Percentiles rank a stretch among this genome's conserved stretches.
phyloP scores from a whole-genome alignment of 2,329 filamentous ascomycete genomes.

The Xylaria sp. region DNA sequence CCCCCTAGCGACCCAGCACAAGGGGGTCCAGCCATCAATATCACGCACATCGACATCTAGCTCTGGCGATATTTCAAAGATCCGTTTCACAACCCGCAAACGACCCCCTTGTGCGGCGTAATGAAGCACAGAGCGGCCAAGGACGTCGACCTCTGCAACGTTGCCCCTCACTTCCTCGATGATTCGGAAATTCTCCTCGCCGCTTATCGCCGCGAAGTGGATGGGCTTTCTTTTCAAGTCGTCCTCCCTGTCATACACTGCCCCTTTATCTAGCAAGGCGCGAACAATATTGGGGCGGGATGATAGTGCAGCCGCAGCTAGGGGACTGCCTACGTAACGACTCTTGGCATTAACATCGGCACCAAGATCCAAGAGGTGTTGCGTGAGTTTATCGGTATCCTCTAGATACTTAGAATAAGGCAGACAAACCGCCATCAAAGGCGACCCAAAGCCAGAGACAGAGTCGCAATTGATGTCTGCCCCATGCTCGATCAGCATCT shows the following conservation, averaged over 20 bases:
- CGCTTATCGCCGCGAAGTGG: slow-evolving; percentile 20
- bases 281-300: slow-evolving; percentile 9
- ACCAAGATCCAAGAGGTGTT: slow-evolving; percentile 8
- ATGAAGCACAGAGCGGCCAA: slow-evolving; percentile 14
- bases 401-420: slow-evolving; percentile 2
- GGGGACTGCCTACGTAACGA: slow-evolving; percentile 17
- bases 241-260: slow-evolving; percentile 2
- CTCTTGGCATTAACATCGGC: slow-evolving; percentile 8
- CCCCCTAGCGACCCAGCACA: slow-evolving; percentile 20
- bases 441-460: slow-evolving; percentile 14
- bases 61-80: slow-evolving; percentile 7
- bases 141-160: slow-evolving; percentile 1
- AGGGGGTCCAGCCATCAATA: slow-evolving; percentile 21
- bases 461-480: slow-evolving; percentile 18
- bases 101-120: slow-evolving; percentile 20
- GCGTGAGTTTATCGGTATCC: slow-evolving; percentile 12
- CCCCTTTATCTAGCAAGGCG: slow-evolving; percentile 12
- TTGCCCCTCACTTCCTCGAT: neutral
- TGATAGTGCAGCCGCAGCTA: slow-evolving; percentile 15
- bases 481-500: slow-evolving; percentile 17
- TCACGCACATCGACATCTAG: slow-evolving; percentile 9
- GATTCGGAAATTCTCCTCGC: slow-evolving; percentile 19
- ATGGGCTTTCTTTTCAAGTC: slow-evolving; percentile 14
- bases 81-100: slow-evolving; percentile 6
- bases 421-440: slow-evolving; percentile 18